Conservation (phyloP, 257 asterid genomes). For the Handroanthus guayacan region DNA sequence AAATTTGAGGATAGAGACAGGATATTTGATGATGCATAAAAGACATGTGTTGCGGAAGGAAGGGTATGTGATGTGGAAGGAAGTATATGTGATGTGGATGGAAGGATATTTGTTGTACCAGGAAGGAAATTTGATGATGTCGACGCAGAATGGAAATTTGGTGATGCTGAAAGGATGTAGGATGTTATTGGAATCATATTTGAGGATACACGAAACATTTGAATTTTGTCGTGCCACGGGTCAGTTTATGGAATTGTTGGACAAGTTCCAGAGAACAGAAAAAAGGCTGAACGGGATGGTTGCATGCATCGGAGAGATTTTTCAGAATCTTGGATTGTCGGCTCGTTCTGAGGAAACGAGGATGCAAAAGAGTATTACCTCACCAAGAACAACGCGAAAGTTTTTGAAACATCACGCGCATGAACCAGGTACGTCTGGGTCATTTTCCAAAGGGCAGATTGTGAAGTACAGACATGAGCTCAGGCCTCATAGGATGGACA, state of each 20-base stretch:
- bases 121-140: no score
- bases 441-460: conserved; percentile 44
- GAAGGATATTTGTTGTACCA: conserved; percentile 75
- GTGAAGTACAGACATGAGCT: conserved; percentile 36
- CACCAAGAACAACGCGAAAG: conserved; percentile 57
- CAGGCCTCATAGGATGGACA: neutral
- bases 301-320: conserved; percentile 74
- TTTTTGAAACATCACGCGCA: conserved; percentile 58
- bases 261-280: conserved; percentile 76
- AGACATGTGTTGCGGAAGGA: no score
- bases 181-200: no score
- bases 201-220: no score
- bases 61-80: no score
- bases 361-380: conserved; percentile 50
- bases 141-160: no score
- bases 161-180: no score
- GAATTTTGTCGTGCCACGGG: conserved; percentile 57
- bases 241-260: conserved; percentile 61
- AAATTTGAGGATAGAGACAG: no score
- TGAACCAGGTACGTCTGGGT: conserved; percentile 38
- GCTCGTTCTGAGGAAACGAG: conserved; percentile 52
- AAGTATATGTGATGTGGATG: no score
- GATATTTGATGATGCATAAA: no score
- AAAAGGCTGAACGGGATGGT: conserved; percentile 83
- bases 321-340: conserved; percentile 61